A percentile compares a stretch with the other conserved stretches of the same genome.
Conservation (phyloP, 352 stramenopile genomes). For the Phytophthora multivora region DNA sequence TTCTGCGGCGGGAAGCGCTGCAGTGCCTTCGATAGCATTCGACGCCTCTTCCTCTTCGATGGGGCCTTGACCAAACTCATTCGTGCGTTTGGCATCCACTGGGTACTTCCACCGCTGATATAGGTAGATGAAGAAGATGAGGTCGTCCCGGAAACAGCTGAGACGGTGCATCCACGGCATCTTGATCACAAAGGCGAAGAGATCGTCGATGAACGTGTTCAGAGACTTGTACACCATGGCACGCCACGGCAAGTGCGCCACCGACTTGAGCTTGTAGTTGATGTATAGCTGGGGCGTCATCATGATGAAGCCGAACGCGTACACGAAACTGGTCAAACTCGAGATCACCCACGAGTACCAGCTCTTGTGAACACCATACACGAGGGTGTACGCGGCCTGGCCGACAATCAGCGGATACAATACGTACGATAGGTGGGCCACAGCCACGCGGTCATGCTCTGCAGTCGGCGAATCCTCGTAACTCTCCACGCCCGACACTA, state of each 20-base stretch:
- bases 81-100: constrained; percentile 90
- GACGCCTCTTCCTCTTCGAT: constrained; percentile 47
- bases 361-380: constrained; percentile 93
- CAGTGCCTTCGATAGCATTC: constrained; percentile 36
- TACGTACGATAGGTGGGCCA: constrained; percentile 84
- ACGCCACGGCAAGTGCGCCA: constrained; percentile 96
- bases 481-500: constrained; percentile 78
- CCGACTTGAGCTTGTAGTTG: constrained; percentile 98
- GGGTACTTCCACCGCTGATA: constrained; percentile 99
- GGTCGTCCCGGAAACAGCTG: constrained; percentile 98
- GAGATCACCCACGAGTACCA: constrained; percentile 99
- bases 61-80: constrained; percentile 93
- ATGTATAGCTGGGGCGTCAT: constrained; percentile 99
- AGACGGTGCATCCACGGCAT: constrained; percentile 98
- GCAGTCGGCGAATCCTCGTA: constrained; percentile 86
- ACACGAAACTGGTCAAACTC: constrained; percentile 97
- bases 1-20: constrained; percentile 12
- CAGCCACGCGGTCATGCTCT: constrained; percentile 84
- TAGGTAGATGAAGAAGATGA: constrained; percentile 99
- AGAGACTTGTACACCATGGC: constrained; percentile 98
- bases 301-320: constrained; percentile 99
- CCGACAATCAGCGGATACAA: constrained; percentile 91
- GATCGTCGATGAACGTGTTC: constrained; percentile 94
- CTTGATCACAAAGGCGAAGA: constrained; percentile 92
- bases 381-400: constrained; percentile 95